Conservation (phyloP, 2,329 filamentous ascomycete species). For the Beauveria sp. region DNA sequence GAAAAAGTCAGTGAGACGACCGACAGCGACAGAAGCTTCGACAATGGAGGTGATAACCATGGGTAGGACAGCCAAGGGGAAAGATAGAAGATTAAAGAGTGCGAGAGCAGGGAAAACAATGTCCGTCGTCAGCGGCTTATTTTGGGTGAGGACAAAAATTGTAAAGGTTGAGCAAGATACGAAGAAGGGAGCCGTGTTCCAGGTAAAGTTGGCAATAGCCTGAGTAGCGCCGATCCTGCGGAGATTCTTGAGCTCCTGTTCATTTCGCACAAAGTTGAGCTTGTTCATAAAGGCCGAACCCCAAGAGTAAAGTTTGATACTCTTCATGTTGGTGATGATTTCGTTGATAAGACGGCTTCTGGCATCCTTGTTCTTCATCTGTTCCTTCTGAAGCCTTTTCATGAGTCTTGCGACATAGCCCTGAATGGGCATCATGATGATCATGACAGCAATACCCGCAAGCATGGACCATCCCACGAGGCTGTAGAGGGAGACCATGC, state of each 20-base stretch:
- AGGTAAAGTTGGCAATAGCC: constrained; percentile 93
- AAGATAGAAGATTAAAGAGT: constrained; percentile 91
- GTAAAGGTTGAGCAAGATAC: constrained; percentile 96
- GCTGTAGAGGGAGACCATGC: constrained; percentile 92
- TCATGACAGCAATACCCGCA: constrained; percentile 88
- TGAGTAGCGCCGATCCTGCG: constrained; percentile 93
- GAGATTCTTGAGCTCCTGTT: constrained; percentile 88
- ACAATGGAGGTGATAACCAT: constrained; percentile 98
- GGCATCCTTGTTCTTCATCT: constrained; percentile 99
- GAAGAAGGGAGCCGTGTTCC: constrained; percentile 94
- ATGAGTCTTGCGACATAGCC: constrained; percentile 85
- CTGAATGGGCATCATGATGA: constrained; percentile 95
- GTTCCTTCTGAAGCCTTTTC: constrained; percentile 88
- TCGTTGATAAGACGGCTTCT: constrained; percentile 91
- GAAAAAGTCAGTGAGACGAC: constrained; percentile 77
- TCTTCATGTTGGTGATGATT: constrained; percentile 99
- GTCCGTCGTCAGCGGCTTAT: constrained; percentile 78
- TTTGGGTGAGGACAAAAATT: constrained; percentile 80
- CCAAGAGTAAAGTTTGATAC: constrained; percentile 98
- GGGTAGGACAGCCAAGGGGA: constrained; percentile 85
- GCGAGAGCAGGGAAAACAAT: constrained; percentile 91
- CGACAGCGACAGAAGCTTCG: constrained; percentile 87
- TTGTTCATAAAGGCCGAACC: constrained; percentile 96
- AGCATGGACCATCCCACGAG: constrained; percentile 95
- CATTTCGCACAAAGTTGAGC: constrained; percentile 91